Evolutionary conservation across 768 basidiomycete genomes (phyloP).

Genomic region (Exsudoporus frostii): DNA sequence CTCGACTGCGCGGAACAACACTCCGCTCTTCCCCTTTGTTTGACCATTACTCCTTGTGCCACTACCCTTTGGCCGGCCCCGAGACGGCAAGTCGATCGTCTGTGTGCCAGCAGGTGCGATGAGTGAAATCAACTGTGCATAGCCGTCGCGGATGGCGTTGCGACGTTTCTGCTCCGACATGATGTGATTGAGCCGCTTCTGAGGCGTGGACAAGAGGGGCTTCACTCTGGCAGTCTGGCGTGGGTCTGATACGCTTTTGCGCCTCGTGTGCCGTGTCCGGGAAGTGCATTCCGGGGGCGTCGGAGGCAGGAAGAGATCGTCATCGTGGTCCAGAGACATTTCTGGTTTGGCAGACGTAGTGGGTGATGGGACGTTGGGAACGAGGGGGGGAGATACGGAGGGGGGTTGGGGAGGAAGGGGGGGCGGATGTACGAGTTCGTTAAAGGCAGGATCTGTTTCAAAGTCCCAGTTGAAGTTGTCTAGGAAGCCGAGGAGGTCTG

Average conservation of each 20-base stretch:
- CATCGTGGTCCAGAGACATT: slow-evolving; percentile 5
- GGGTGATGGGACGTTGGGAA: slow-evolving; percentile 2
- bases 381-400: not conserved
- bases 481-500: slow-evolving; percentile 76
- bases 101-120: slow-evolving; percentile 78
- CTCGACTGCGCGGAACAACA: slow-evolving; percentile 82
- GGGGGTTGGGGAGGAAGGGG: not conserved
- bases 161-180: slow-evolving; percentile 93
- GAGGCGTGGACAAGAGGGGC: slow-evolving; percentile 73
- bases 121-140: slow-evolving; percentile 78
- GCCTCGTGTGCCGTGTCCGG: slow-evolving; percentile 15
- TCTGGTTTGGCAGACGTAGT: slow-evolving; percentile 7
- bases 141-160: slow-evolving; percentile 88
- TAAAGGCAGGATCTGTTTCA: slow-evolving; percentile 36
- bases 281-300: slow-evolving; percentile 12
- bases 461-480: slow-evolving; percentile 77
- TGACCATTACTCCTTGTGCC: slow-evolving; percentile 60
- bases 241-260: slow-evolving; percentile 24
- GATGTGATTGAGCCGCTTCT: slow-evolving; percentile 90
- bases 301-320: slow-evolving; percentile 1
- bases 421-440: slow-evolving; percentile 6
- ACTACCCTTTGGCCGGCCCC: slow-evolving; percentile 79
- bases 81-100: slow-evolving; percentile 68
- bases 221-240: slow-evolving; percentile 44
- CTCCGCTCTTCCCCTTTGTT: slow-evolving; percentile 86